Conservation (phyloP, 352 stramenopile species). For the Phytopythium boreale region DNA sequence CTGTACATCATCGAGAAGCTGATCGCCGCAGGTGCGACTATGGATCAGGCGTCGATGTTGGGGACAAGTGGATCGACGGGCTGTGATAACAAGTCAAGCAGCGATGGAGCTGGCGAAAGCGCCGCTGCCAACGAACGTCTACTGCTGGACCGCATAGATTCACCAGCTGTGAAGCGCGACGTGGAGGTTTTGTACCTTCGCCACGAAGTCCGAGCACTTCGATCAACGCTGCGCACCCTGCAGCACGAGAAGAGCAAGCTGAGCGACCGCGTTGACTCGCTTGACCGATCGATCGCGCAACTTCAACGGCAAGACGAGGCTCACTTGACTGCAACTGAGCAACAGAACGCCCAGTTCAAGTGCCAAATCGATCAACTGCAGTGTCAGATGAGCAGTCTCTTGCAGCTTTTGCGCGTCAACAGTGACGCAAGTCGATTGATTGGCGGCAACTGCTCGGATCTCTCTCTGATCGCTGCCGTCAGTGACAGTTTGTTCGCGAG, state of each 20-base stretch:
- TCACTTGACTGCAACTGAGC: constrained; percentile 10
- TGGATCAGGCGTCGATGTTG: constrained; percentile 13
- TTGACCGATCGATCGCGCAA: neutral
- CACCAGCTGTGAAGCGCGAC: constrained; percentile 41
- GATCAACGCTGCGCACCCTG: neutral
- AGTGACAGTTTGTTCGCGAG: neutral
- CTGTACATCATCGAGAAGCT: constrained; percentile 55
- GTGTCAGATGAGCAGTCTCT: constrained; percentile 50
- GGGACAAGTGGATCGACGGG: neutral
- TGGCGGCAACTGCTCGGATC: neutral
- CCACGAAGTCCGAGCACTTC: constrained; percentile 18
- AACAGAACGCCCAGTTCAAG: constrained; percentile 3
- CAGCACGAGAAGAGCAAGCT: neutral
- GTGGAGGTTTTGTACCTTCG: constrained; percentile 60
- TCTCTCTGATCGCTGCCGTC: constrained; percentile 5
- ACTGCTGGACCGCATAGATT: constrained; percentile 48
- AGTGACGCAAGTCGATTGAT: neutral
- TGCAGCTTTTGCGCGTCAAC: constrained; percentile 32
- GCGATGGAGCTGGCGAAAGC: neutral
- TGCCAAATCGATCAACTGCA: constrained; percentile 57
- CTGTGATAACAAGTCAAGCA: neutral
- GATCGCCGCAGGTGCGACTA: constrained; percentile 27
- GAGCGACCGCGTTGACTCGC: neutral
- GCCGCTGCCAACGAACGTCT: constrained; percentile 8
- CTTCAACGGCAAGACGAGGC: constrained; percentile 5